phyloP scores from a whole-genome alignment of 129 eudicot genomes.

The Logfia minima region DNA sequence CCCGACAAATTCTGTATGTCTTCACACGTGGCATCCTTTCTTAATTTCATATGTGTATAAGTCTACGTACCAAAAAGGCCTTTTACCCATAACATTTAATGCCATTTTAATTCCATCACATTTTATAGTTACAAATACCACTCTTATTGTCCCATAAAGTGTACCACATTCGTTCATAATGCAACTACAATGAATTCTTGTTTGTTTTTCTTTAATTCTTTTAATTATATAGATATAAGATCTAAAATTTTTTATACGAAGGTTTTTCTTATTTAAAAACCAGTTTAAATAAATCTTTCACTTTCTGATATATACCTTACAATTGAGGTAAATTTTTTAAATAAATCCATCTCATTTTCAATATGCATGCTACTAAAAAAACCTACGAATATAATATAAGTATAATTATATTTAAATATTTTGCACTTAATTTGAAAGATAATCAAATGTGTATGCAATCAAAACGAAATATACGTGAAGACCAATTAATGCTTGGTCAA shows the following conservation, averaged over 20 bases:
- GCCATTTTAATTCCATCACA: neutral
- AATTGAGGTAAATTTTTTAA: too few species aligned
- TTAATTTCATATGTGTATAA: neutral
- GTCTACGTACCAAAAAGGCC: neutral
- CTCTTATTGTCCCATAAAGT: neutral
- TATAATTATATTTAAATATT: too few species aligned
- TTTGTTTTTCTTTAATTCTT: neutral
- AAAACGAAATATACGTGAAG: neutral
- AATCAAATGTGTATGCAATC: conserved; percentile 14
- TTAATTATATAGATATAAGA: too few species aligned
- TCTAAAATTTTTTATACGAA: too few species aligned
- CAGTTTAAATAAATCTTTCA: too few species aligned
- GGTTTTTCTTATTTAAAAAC: too few species aligned
- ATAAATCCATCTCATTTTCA: too few species aligned
- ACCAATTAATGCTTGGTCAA: neutral
- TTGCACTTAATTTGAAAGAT: too few species aligned
- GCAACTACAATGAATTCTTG: neutral
- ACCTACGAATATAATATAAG: too few species aligned
- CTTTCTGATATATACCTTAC: too few species aligned
- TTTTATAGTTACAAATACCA: neutral
- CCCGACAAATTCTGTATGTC: conserved; percentile 22
- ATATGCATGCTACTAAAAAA: too few species aligned
- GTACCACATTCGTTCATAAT: neutral
- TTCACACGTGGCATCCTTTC: conserved; percentile 39
- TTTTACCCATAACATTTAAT: neutral